phyloP scores from a whole-genome alignment of 495 filamentous ascomycete genomes.

The Penicillium maclennaniae region DNA sequence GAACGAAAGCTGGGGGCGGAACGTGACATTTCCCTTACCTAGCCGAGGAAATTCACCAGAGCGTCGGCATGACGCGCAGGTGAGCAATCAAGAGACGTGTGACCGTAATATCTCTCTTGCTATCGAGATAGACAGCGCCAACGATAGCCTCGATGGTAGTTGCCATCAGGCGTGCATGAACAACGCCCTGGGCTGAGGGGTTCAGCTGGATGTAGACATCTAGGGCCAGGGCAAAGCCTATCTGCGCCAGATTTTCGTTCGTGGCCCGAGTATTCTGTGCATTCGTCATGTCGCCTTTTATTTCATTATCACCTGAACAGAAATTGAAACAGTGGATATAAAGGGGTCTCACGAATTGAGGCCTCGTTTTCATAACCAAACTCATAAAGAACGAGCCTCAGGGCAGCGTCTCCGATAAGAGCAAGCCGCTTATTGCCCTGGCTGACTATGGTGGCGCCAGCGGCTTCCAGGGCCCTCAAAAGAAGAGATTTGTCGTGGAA shows the following conservation, averaged over 20 bases:
- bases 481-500: not conserved
- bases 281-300: not conserved
- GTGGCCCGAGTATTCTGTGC: not conserved
- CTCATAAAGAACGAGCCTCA: not conserved
- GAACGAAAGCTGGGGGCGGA: too few species aligned
- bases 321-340: not conserved
- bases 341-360: slow-evolving; percentile 3
- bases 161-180: slow-evolving; percentile 1
- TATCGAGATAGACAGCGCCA: slow-evolving; percentile 11
- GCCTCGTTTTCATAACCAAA: slow-evolving; percentile 2
- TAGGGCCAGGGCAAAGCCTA: not conserved
- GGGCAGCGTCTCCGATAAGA: slow-evolving; percentile 1
- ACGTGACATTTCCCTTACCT: too few species aligned
- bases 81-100: not conserved
- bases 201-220: slow-evolving; percentile 2
- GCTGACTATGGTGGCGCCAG: not conserved
- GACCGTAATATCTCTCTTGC: not conserved
- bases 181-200: not conserved
- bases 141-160: slow-evolving; percentile 12
- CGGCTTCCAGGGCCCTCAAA: not conserved
- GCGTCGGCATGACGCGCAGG: too few species aligned
- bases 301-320: not conserved
- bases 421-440: slow-evolving; percentile 8
- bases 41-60: too few species aligned
- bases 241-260: not conserved